phyloP scores from a whole-genome alignment of 257 asterid species.

The Solanum tacnaense region DNA sequence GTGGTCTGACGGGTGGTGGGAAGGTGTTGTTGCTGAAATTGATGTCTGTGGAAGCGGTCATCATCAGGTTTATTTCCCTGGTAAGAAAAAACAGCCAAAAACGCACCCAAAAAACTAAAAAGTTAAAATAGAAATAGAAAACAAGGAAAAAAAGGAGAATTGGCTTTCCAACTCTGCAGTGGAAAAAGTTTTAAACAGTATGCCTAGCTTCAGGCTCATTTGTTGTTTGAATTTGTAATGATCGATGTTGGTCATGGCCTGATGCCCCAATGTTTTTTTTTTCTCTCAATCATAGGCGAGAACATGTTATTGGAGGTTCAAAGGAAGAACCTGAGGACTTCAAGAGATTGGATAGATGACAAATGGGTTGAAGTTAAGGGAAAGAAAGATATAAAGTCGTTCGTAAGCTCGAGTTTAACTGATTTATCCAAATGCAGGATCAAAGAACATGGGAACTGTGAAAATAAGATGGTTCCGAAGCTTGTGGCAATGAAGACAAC shows the following conservation, averaged over 20 bases:
- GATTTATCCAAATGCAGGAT: neutral
- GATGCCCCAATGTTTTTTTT: neutral
- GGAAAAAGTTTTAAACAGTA: neutral
- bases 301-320: constrained; percentile 18
- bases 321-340: constrained; percentile 28
- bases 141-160: neutral
- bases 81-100: neutral
- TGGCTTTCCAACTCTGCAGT: neutral
- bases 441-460: neutral
- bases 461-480: neutral
- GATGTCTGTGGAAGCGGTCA: neutral
- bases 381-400: constrained; percentile 30
- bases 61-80: neutral
- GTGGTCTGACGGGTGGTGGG: neutral
- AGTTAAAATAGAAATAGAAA: neutral
- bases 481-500: neutral
- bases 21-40: neutral
- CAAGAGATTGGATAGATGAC: constrained; percentile 48
- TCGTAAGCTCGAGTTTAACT: constrained; percentile 4
- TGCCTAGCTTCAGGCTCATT: neutral
- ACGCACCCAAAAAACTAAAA: neutral
- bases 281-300: constrained; percentile 22
- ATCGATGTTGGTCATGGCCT: neutral
- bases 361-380: constrained; percentile 34
- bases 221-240: neutral